These are phyloP conservation scores for Salix brachista DNA, from an alignment of 345 rosid genomes.

Conservation along the genomic window DNA sequence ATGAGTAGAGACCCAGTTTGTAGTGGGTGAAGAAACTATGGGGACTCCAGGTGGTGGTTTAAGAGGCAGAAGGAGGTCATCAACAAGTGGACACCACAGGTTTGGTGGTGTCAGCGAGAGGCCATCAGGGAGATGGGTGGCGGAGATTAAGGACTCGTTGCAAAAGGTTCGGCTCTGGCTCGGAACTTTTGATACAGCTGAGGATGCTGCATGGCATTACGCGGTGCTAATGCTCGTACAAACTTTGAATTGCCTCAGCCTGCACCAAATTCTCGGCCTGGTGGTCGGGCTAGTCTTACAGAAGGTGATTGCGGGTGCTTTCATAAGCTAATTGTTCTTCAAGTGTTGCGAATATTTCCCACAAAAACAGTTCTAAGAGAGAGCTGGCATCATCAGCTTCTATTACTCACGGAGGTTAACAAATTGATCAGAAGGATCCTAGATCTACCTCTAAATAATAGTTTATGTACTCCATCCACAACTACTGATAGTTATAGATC, in stretches of 20 bases:
- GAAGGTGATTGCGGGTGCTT: conserved; percentile 20
- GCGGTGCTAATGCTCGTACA: conserved; percentile 48
- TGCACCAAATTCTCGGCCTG: not conserved
- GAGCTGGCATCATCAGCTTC: not conserved
- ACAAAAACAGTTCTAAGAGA: not conserved
- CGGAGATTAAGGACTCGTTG: conserved; percentile 53
- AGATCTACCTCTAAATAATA: too few species aligned
- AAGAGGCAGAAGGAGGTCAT: too few species aligned
- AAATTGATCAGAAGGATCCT: too few species aligned
- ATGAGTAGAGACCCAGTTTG: too few species aligned
- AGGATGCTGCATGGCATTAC: conserved; percentile 48
- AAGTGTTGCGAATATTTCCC: not conserved
- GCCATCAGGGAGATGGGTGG: conserved; percentile 59
- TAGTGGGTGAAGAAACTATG: too few species aligned
- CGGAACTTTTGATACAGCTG: conserved; percentile 56
- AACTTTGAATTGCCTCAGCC: conserved; percentile 41
- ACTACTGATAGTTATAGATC: too few species aligned
- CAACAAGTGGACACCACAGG: too few species aligned
- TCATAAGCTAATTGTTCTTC: conserved; percentile 3
- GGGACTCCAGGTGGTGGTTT: too few species aligned
- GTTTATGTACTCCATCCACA: too few species aligned
- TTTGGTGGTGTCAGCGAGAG: conserved; percentile 56
- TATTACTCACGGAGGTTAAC: not conserved
- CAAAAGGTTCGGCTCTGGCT: conserved; percentile 59
- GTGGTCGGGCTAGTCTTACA: not conserved